phyloP scores from a whole-genome alignment of 352 stramenopile genomes.

The Thraustochytrium sp. region DNA sequence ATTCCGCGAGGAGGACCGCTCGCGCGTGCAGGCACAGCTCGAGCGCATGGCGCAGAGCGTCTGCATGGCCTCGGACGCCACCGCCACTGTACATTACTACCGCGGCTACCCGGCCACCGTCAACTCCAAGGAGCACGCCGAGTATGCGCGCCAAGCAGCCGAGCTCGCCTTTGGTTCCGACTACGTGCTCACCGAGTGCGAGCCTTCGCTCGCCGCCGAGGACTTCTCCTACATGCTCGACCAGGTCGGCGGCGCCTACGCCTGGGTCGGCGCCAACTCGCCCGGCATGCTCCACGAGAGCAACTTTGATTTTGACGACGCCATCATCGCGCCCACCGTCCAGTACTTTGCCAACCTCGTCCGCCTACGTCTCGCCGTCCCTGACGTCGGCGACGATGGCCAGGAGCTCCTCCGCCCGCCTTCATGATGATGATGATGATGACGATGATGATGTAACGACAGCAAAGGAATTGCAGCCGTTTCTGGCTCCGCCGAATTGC shows the following conservation, averaged over 20 bases:
- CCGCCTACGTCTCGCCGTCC: background rate
- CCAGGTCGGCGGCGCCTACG: background rate
- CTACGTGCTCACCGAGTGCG: background rate
- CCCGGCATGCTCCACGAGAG: constrained; percentile 9
- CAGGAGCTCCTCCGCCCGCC: too few species aligned
- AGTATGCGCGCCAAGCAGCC: background rate
- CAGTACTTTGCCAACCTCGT: constrained; percentile 35
- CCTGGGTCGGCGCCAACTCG: background rate
- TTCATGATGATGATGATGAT: too few species aligned
- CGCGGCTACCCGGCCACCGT: constrained; percentile 14
- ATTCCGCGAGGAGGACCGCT: constrained; percentile 73
- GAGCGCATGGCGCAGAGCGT: constrained; percentile 27
- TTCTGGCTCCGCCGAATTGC: too few species aligned
- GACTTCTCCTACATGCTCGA: constrained; percentile 39
- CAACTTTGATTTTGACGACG: constrained; percentile 35
- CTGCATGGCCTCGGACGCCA: background rate
- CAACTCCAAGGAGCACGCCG: constrained; percentile 5
- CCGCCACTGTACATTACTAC: background rate
- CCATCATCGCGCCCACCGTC: background rate
- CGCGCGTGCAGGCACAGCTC: constrained; percentile 72
- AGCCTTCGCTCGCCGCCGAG: constrained; percentile 10
- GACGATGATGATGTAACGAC: too few species aligned
- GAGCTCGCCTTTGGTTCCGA: constrained; percentile 5
- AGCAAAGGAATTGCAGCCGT: too few species aligned
- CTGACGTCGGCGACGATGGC: background rate